A percentile compares a stretch with the other conserved stretches of the same genome.
Evolutionary conservation across 2,329 filamentous ascomycete species (phyloP).

Genomic region (Dactylellina drechsleri): DNA sequence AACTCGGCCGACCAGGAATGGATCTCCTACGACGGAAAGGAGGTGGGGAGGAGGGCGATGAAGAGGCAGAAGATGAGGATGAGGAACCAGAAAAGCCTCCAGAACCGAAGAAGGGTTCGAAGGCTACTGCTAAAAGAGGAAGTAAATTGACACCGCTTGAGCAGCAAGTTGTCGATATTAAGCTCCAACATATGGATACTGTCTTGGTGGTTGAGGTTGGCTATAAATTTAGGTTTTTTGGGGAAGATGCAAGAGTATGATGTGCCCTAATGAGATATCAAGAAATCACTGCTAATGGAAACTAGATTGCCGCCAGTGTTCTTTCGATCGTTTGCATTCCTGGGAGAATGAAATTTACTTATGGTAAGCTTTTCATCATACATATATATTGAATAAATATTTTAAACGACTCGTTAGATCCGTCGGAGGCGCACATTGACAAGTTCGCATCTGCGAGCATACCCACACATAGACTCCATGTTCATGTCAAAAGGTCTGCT

Average conservation of each 20-base stretch:
- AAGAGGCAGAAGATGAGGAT: slow-evolving; percentile 66
- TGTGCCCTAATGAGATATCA: slow-evolving; percentile 60
- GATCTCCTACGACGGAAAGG: slow-evolving; percentile 58
- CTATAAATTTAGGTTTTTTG: slow-evolving; percentile 98
- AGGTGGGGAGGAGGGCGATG: slow-evolving; percentile 41
- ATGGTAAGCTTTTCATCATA: slow-evolving; percentile 67
- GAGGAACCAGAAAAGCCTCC: slow-evolving; percentile 61
- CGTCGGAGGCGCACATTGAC: slow-evolving; percentile 89
- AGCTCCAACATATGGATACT: slow-evolving; percentile 87
- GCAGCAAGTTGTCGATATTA: slow-evolving; percentile 91
- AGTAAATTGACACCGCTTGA: slow-evolving; percentile 95
- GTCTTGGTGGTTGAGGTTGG: slow-evolving; percentile 92
- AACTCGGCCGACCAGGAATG: slow-evolving; percentile 34
- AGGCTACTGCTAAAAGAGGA: slow-evolving; percentile 70
- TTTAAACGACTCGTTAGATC: slow-evolving; percentile 66
- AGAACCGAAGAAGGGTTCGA: slow-evolving; percentile 64
- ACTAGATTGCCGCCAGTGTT: slow-evolving; percentile 76
- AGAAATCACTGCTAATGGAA: slow-evolving; percentile 1
- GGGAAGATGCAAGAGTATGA: slow-evolving; percentile 80
- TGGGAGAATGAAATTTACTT: slow-evolving; percentile 84
- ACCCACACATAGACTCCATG: slow-evolving; percentile 86
- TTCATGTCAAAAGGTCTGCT: slow-evolving; percentile 81
- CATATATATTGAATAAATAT: slow-evolving; percentile 17
- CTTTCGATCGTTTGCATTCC: slow-evolving; percentile 96
- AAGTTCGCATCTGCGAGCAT: slow-evolving; percentile 96